These are phyloP conservation scores for Hypomontagnella submonticulosa DNA, from an alignment of 495 filamentous ascomycete species.

Conservation along the genomic window DNA sequence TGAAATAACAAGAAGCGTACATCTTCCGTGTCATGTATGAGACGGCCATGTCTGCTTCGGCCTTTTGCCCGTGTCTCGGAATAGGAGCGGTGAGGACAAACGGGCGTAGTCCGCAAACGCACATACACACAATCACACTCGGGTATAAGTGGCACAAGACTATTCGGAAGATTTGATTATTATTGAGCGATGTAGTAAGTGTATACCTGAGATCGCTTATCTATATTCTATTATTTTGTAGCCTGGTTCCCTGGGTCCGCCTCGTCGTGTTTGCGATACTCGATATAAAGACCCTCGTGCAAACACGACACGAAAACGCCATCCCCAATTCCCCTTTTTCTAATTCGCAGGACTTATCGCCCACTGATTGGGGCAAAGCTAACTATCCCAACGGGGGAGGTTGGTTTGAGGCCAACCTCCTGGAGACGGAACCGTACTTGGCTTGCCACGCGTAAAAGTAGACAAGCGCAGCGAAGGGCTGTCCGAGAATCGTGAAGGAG, in stretches of 20 bases:
- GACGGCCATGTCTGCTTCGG: no score
- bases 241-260: background rate
- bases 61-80: no score
- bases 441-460: constrained; percentile 99
- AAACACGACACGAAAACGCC: background rate
- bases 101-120: no score
- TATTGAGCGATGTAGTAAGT: constrained; percentile 5
- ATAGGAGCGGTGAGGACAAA: no score
- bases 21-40: no score
- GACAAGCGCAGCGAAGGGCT: constrained; percentile 86
- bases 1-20: no score
- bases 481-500: constrained; percentile 91
- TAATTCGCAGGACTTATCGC: constrained; percentile 7
- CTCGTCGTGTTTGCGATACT: constrained; percentile 2
- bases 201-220: constrained; percentile 16
- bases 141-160: no score
- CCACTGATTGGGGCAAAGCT: background rate
- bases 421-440: constrained; percentile 83
- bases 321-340: background rate
- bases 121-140: no score
- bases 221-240: constrained; percentile 2
- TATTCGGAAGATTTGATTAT: background rate
- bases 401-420: constrained; percentile 42
- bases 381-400: constrained; percentile 16
- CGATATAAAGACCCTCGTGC: background rate